These are phyloP conservation scores for Rhododendron williamsianum DNA, from an alignment of 148 eudicot species.

Conservation along the genomic window DNA sequence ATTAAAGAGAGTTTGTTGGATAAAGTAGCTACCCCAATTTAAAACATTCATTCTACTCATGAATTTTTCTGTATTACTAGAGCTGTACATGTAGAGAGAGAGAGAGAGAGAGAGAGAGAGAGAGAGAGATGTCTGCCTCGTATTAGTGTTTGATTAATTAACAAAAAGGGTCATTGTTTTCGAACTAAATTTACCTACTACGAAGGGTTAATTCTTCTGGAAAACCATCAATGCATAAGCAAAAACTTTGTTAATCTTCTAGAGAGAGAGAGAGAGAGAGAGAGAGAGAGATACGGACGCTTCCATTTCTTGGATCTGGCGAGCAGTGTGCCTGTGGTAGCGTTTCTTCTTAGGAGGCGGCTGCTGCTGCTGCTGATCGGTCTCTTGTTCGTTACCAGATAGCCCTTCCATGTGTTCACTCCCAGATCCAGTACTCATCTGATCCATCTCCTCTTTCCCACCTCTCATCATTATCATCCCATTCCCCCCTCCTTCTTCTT, in stretches of 20 bases:
- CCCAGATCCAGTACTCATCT: conserved; percentile 51
- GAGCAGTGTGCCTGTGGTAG: conserved; percentile 91
- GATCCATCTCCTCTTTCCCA: conserved; percentile 62
- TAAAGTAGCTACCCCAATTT: not conserved
- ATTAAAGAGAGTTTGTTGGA: not conserved
- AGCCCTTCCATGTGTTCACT: conserved; percentile 70
- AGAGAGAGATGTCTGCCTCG: not conserved
- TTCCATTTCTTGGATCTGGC: conserved; percentile 99
- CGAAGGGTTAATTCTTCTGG: not conserved
- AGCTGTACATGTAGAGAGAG: not conserved
- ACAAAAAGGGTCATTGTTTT: not conserved
- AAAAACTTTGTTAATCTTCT: not conserved
- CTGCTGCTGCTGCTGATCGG: conserved; percentile 23
- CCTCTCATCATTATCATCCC: conserved; percentile 18
- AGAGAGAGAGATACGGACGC: conserved; percentile 35
- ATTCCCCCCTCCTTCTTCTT: conserved; percentile 40
- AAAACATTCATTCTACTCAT: not conserved
- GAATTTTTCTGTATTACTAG: not conserved
- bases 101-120: not conserved
- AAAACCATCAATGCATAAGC: not conserved
- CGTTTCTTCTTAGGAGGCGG: conserved; percentile 64
- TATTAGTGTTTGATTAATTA: too few relatives aligned
- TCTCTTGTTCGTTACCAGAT: conserved; percentile 70
- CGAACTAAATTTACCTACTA: not conserved
- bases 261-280: not conserved